Conservation (phyloP, 192 early-diverging fungal genomes). For the Backusella westeae region DNA sequence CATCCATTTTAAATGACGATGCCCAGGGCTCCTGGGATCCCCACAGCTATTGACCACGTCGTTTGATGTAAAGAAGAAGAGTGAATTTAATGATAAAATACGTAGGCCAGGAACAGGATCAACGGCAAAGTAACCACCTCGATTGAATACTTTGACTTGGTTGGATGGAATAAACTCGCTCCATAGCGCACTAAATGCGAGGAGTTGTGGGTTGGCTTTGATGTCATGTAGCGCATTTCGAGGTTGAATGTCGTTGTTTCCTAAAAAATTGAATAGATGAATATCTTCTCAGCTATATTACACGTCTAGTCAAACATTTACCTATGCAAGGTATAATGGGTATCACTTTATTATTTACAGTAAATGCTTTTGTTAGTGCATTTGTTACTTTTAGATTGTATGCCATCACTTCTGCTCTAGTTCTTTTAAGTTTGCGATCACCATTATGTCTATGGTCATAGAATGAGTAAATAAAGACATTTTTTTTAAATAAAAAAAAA, state of each 20-base stretch:
- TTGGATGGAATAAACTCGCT: conserved; percentile 52
- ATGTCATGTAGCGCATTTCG: conserved; percentile 44
- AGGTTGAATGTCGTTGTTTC: conserved; percentile 72
- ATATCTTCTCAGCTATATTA: neutral
- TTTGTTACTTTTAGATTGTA: conserved; percentile 49
- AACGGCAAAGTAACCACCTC: conserved; percentile 65
- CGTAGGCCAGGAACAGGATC: conserved; percentile 53
- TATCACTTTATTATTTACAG: conserved; percentile 30
- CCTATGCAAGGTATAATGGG: conserved; percentile 51
- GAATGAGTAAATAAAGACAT: neutral
- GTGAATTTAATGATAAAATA: conserved; percentile 67
- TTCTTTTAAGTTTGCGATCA: conserved; percentile 58
- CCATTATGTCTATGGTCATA: conserved; percentile 57
- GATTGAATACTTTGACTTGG: conserved; percentile 57
- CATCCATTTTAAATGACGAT: conserved; percentile 68
- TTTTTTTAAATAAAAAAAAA: neutral
- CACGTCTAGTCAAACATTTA: neutral
- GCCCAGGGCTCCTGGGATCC: conserved; percentile 53
- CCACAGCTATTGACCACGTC: conserved; percentile 64
- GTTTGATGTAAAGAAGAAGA: conserved; percentile 72
- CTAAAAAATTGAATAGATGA: conserved; percentile 3
- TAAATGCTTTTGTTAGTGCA: conserved; percentile 47
- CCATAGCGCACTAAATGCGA: conserved; percentile 53
- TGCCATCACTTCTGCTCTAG: conserved; percentile 53
- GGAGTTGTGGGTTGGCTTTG: conserved; percentile 45